Conservation (phyloP, 2,329 filamentous ascomycete genomes). For the Fusarium coicis region DNA sequence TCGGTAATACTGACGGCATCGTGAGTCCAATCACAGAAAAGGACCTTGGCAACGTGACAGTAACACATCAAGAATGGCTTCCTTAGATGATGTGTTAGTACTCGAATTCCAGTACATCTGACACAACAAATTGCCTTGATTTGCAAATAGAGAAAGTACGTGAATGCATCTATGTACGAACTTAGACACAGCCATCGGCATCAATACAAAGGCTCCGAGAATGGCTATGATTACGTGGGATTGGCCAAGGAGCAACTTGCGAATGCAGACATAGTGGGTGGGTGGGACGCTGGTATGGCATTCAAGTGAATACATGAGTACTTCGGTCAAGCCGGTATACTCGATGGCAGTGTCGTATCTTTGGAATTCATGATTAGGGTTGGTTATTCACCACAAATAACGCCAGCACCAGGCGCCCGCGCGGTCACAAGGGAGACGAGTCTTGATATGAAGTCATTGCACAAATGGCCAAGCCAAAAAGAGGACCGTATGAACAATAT, state of each 20-base stretch:
- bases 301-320: slow-evolving; percentile 17
- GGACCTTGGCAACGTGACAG: slow-evolving; percentile 40
- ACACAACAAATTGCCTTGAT: slow-evolving; percentile 17
- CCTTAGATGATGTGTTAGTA: slow-evolving; percentile 19
- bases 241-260: slow-evolving; percentile 17
- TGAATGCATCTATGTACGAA: slow-evolving; percentile 34
- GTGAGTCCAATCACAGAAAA: slow-evolving; percentile 40
- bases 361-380: slow-evolving; percentile 34
- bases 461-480: slow-evolving; percentile 28
- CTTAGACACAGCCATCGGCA: slow-evolving; percentile 31
- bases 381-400: slow-evolving; percentile 26
- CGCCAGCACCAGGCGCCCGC: not conserved
- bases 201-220: slow-evolving; percentile 28
- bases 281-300: slow-evolving; percentile 3
- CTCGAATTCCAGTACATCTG: slow-evolving; percentile 21
- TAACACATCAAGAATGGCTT: slow-evolving; percentile 25
- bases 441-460: slow-evolving; percentile 24
- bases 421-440: slow-evolving; percentile 20
- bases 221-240: slow-evolving; percentile 30
- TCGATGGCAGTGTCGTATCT: slow-evolving; percentile 20
- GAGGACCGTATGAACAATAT: slow-evolving; percentile 33
- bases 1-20: slow-evolving; percentile 35
- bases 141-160: slow-evolving; percentile 23
- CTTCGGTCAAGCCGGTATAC: slow-evolving; percentile 25
- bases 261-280: slow-evolving; percentile 14